Percentiles rank a stretch among this genome's conserved stretches.
These are phyloP conservation scores for Picea abies DNA, from an alignment of 83 land plant genomes.

Conservation along the genomic window DNA sequence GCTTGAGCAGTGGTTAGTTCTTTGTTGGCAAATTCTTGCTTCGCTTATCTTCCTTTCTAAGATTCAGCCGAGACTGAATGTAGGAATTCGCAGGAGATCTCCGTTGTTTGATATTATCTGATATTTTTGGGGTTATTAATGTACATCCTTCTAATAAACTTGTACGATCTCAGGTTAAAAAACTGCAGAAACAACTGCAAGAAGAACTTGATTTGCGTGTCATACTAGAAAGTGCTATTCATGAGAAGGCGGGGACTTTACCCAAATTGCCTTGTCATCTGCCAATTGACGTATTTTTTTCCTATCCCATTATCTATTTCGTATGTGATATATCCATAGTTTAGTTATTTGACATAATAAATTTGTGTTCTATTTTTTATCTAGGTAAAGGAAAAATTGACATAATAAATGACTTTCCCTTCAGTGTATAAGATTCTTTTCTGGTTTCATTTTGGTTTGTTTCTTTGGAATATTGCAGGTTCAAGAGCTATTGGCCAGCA, in stretches of 20 bases:
- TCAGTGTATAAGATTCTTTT: background rate
- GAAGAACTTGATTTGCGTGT: constrained; percentile 65
- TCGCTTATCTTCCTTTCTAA: background rate
- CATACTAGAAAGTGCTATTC: constrained; percentile 57
- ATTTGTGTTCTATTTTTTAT: background rate
- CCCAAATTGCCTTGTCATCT: constrained; percentile 37
- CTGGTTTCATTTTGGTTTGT: background rate
- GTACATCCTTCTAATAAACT: background rate
- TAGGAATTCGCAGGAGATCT: background rate
- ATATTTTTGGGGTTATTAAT: background rate
- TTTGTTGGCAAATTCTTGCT: background rate
- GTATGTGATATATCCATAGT: background rate
- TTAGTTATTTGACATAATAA: background rate
- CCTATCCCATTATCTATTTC: background rate
- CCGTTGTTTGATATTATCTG: background rate
- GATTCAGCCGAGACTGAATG: background rate
- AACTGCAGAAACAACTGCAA: constrained; percentile 55
- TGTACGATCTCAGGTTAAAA: constrained; percentile 42
- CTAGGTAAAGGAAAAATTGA: background rate
- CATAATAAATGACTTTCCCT: background rate
- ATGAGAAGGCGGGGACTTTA: constrained; percentile 21
- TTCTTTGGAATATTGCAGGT: constrained; percentile 28
- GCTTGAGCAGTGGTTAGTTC: background rate
- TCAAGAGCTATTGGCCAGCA: constrained; percentile 55
- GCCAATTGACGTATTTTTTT: constrained; percentile 37